Conservation (phyloP, 176 grass and related monocot genomes). For the Chrysopogon serrulatus region DNA sequence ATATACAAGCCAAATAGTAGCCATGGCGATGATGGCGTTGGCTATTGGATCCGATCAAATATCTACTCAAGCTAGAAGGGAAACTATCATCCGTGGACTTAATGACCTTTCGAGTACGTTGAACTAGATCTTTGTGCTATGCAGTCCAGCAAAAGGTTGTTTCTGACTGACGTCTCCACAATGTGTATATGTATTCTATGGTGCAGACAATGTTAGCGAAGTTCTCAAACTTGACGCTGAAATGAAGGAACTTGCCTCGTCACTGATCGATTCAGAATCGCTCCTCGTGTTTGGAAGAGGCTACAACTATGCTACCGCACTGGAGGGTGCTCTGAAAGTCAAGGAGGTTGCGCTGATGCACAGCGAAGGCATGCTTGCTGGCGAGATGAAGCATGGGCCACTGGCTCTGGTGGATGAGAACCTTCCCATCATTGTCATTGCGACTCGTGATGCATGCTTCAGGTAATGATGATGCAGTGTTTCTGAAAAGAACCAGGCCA, state of each 20-base stretch:
- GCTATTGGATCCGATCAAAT: conserved; percentile 94
- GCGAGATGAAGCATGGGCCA: conserved; percentile 97
- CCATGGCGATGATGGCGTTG: conserved; percentile 93
- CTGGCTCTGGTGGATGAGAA: conserved; percentile 90
- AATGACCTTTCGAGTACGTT: conserved; percentile 63
- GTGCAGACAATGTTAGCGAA: conserved; percentile 53
- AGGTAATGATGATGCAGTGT: conserved; percentile 22
- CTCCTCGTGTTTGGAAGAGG: conserved; percentile 91
- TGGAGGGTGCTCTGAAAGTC: conserved; percentile 91
- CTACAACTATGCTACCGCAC: conserved; percentile 88
- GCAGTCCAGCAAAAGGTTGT: neutral
- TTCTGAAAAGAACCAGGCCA: neutral
- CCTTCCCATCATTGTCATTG: conserved; percentile 88
- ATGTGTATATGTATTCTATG: neutral
- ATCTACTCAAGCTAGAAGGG: conserved; percentile 74
- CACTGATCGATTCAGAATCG: conserved; percentile 60
- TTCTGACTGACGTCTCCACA: neutral
- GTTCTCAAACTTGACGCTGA: conserved; percentile 85
- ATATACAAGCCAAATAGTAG: conserved; percentile 97
- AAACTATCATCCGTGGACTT: conserved; percentile 63
- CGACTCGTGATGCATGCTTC: conserved; percentile 73
- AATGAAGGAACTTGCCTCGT: conserved; percentile 89
- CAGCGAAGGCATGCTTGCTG: conserved; percentile 93
- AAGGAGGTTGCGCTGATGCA: conserved; percentile 95
- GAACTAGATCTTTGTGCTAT: neutral